Percentiles rank a stretch among this genome's conserved stretches.
phyloP scores from a whole-genome alignment of 2,329 filamentous ascomycete species.

The Domatiomyces globalis region DNA sequence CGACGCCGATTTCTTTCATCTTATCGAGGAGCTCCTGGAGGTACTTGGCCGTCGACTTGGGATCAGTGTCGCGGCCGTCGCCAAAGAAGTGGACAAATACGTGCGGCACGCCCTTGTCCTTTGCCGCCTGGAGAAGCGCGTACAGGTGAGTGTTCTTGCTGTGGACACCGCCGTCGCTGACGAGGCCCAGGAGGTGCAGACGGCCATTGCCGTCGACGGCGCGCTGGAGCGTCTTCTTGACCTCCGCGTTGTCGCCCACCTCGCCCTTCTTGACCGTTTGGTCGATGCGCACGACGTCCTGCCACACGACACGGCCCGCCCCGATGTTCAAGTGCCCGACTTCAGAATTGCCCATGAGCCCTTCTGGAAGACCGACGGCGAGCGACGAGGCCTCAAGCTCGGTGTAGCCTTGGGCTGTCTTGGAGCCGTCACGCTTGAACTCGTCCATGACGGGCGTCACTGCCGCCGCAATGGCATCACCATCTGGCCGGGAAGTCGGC shows the following conservation, averaged over 20 bases:
- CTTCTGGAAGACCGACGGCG: conserved; percentile 88
- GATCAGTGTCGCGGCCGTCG: conserved; percentile 93
- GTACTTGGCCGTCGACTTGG: conserved; percentile 79
- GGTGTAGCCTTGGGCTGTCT: conserved; percentile 69
- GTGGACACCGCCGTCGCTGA: conserved; percentile 94
- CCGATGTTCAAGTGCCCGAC: conserved; percentile 98
- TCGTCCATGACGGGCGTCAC: conserved; percentile 91
- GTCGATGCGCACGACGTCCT: conserved; percentile 94
- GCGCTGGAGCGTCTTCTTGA: conserved; percentile 61
- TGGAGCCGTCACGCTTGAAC: conserved; percentile 52
- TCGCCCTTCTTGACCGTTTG: conserved; percentile 76
- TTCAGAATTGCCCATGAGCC: conserved; percentile 97
- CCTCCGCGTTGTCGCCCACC: conserved; percentile 59
- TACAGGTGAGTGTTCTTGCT: conserved; percentile 90
- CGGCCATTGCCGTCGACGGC: conserved; percentile 82
- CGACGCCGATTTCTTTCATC: conserved; percentile 68
- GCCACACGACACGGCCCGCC: conserved; percentile 94
- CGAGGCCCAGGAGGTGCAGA: conserved; percentile 78
- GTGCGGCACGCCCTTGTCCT: conserved; percentile 71
- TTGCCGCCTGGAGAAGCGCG: conserved; percentile 74
- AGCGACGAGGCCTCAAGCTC: conserved; percentile 92
- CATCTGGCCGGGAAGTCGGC: conserved; percentile 65
- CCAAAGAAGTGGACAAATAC: conserved; percentile 99
- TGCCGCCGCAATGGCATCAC: conserved; percentile 89
- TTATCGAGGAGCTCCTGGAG: conserved; percentile 73